Conservation (phyloP, 495 filamentous ascomycete species). For the Aspergillus carlsbadensis region DNA sequence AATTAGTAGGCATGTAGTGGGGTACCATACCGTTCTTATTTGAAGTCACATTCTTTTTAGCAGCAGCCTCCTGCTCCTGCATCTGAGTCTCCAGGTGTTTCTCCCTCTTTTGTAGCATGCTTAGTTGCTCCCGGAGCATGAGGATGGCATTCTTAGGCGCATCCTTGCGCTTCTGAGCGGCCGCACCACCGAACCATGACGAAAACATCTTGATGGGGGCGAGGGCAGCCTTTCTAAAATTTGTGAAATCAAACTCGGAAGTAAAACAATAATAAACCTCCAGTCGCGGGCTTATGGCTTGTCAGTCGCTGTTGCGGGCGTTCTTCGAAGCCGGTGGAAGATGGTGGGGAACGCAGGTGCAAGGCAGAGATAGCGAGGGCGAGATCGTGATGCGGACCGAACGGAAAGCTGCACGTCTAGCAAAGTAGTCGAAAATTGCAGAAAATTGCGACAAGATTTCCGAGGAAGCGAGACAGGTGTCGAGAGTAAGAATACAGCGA, state of each 20-base stretch:
- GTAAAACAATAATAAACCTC: neutral
- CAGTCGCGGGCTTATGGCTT: neutral
- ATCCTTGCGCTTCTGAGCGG: slow-evolving; percentile 82
- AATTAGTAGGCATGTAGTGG: neutral
- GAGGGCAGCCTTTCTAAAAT: neutral
- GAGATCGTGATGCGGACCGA: neutral
- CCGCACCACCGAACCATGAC: slow-evolving; percentile 83
- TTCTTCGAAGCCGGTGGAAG: slow-evolving; percentile 3
- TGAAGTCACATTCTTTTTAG: slow-evolving; percentile 82
- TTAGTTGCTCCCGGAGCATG: slow-evolving; percentile 79
- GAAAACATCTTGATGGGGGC: slow-evolving; percentile 51
- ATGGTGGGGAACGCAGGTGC: slow-evolving; percentile 2
- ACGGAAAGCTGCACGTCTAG: neutral
- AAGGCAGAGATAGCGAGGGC: slow-evolving; percentile 22
- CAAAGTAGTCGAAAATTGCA: neutral
- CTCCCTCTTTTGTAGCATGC: slow-evolving; percentile 97
- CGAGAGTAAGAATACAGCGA: neutral
- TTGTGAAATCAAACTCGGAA: neutral
- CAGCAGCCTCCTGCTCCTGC: slow-evolving; percentile 86
- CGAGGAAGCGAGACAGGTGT: neutral
- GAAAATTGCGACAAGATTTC: neutral
- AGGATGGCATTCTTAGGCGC: slow-evolving; percentile 97
- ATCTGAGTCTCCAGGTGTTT: slow-evolving; percentile 87
- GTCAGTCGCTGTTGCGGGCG: neutral
- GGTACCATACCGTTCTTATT: slow-evolving; percentile 74